phyloP scores from a whole-genome alignment of 208 protist genomes.

The Angomonas deanei region DNA sequence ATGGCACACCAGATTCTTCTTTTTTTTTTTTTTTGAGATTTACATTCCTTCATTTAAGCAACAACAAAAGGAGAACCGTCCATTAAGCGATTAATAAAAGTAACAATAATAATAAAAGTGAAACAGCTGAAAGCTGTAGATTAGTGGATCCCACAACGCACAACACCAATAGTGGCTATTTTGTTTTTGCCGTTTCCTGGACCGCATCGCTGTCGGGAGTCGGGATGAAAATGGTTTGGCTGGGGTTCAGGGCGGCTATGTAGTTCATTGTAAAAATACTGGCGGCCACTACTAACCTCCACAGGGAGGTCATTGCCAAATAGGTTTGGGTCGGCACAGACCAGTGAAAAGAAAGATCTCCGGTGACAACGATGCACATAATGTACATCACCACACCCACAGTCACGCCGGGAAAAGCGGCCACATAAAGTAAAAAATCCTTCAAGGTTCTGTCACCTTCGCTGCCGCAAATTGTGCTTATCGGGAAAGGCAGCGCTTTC shows the following conservation, averaged over 20 bases:
- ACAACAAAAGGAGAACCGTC: no score
- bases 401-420: conserved; percentile 14
- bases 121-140: not conserved
- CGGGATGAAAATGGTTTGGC: conserved; percentile 16
- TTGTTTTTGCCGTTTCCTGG: not conserved
- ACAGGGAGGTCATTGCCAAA: conserved; percentile 13
- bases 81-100: not conserved
- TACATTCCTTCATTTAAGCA: no score
- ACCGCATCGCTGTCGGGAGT: conserved; percentile 1
- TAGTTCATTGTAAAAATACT: conserved; percentile 20
- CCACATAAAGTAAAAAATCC: conserved; percentile 15
- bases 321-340: conserved; percentile 15
- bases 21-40: no score
- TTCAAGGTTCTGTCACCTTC: conserved; percentile 13
- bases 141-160: no score
- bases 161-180: no score
- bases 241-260: conserved; percentile 18
- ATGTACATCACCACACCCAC: conserved; percentile 8
- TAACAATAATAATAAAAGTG: not conserved
- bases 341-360: conserved; percentile 12
- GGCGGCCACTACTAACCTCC: conserved; percentile 4
- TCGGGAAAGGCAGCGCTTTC: conserved; percentile 3
- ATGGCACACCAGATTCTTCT: not conserved
- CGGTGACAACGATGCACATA: conserved; percentile 12
- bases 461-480: conserved; percentile 7